Evolutionary conservation across 208 protist species (phyloP), one percentile per base, ranked within the genome.

Genomic region (Crithidia brevicula): DNA sequence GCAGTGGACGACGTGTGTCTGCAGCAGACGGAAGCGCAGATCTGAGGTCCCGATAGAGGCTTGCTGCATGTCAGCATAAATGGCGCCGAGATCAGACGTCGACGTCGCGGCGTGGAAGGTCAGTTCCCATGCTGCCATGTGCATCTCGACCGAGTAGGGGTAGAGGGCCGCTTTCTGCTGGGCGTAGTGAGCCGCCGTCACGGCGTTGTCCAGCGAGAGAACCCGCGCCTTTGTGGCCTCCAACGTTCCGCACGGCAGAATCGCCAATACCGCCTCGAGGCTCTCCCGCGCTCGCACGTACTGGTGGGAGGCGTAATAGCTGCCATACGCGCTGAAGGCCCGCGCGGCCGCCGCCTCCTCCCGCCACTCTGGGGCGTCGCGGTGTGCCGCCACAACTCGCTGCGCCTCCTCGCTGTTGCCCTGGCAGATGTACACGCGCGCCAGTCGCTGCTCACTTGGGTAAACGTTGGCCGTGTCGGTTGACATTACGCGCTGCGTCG

Each of bases 221-320:
- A 90, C 72, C 40, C 82, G 79, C 46, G 85, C 84, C 49, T 84
- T 83, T 3, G 80, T 47, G 15, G 76, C 70, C 60, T 90, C 83
- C 40, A 93, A 65, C 1, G 73, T 64, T 10, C 83, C 81, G 36
- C 87, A 93, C 0, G 87, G 82, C 1, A 85, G 63, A 20, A 77
- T 22, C 18, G 51, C 34, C 27, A 88, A 30, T 18, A 90, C 50
- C 16, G 69, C 33, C 28, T 86, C 79, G n/a, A 93, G 57, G 31
- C 81, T 59, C 34, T 63, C 65, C 23, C 83, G 58, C 1, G 87
- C 87, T 1, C 58, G 65, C 15, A 54, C 23, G 70, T 84, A 83
- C 71, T 83, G 82, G 20, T 81, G 79, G 43, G 71, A 43, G 0
- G 85, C 62, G 51, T 83, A 69, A 25, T 82, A 70, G 40, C 53